Evolutionary conservation across 768 basidiomycete genomes (phyloP).

Genomic region (Trametes cingulata): DNA sequence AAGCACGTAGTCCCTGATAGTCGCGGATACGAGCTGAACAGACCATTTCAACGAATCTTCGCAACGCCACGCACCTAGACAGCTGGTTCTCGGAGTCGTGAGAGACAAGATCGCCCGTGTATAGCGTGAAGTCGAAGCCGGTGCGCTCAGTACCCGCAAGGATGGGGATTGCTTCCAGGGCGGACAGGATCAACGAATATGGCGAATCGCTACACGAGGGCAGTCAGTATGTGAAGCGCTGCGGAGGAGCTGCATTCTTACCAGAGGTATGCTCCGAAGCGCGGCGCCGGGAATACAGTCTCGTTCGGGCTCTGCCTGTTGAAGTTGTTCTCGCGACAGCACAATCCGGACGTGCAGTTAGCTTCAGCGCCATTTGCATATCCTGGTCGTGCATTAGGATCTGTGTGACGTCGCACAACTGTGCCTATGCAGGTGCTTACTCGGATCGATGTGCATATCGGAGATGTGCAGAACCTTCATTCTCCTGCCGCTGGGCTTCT

Average conservation of each 20-base stretch:
- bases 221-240: background rate
- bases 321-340: slow-evolving; percentile 59
- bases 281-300: slow-evolving; percentile 60
- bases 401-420: background rate
- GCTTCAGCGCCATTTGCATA: slow-evolving; percentile 71
- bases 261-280: slow-evolving; percentile 68
- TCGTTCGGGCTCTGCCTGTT: slow-evolving; percentile 52
- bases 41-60: too few species aligned
- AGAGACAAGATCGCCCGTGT: slow-evolving; percentile 73
- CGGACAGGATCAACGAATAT: slow-evolving; percentile 56
- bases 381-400: slow-evolving; percentile 39
- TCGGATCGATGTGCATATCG: slow-evolving; percentile 75
- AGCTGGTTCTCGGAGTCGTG: slow-evolving; percentile 69
- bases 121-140: slow-evolving; percentile 67
- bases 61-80: slow-evolving; percentile 46
- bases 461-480: slow-evolving; percentile 78
- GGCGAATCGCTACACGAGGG: slow-evolving; percentile 57
- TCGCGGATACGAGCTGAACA: background rate
- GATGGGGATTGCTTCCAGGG: slow-evolving; percentile 65
- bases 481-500: slow-evolving; percentile 60
- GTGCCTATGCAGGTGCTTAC: slow-evolving; percentile 36
- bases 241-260: slow-evolving; percentile 22
- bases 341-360: slow-evolving; percentile 66
- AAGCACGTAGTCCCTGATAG: slow-evolving; percentile 51
- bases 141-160: slow-evolving; percentile 59